Evolutionary conservation across 2,329 filamentous ascomycete genomes (phyloP), one percentile per base, ranked within the genome.

Genomic region (Sporothrix phasma): DNA sequence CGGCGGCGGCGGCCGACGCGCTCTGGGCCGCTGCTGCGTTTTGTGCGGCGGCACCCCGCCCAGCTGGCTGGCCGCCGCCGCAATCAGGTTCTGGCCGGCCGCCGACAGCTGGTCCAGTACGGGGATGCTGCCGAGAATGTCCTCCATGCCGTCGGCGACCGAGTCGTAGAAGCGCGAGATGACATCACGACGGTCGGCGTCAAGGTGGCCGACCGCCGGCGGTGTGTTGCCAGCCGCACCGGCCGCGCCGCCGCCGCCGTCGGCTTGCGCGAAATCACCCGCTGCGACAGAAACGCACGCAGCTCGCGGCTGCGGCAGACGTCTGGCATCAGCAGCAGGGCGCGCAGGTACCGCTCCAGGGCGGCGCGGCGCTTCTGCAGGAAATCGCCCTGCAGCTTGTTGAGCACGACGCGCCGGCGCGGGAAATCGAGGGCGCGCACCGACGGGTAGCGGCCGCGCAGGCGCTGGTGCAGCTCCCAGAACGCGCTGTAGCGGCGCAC

Each of bases 401-500:
- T 92, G 61, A 99, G 89, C 77, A 97, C 88, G 77, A 97, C 88
- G 66, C 94, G 88, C 43, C 95, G 84, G 19, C 93, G 84, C 1
- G 94, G 94, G 71, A 99, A 97, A 70, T 97, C 93, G 2, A 99
- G 82, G 68, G 90, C 86, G 58, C 92, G 86, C 17, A 97, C 92
- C 17, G 90, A 92, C 0, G 92, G 87, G 71, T 97, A 99, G 67
- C 88, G 85, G 45, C 87, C 83, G 62, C 94, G 87, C 29, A 99
- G 81, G 63, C 88, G 88, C 73, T 97, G 94, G 73, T 99, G 91
- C 19, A 99, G 84, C 68, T 97, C 92, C 70, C 96, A 92, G 71
- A 99, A 99, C 74, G 97, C 93, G 76, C 92, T 96, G 73, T 99
- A 99, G 68, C 94, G 84, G 64, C 93, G 85, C n/a, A 90, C 89